Evolutionary conservation across 2,329 filamentous ascomycete species (phyloP).

Genomic region (Whalleya microplaca): DNA sequence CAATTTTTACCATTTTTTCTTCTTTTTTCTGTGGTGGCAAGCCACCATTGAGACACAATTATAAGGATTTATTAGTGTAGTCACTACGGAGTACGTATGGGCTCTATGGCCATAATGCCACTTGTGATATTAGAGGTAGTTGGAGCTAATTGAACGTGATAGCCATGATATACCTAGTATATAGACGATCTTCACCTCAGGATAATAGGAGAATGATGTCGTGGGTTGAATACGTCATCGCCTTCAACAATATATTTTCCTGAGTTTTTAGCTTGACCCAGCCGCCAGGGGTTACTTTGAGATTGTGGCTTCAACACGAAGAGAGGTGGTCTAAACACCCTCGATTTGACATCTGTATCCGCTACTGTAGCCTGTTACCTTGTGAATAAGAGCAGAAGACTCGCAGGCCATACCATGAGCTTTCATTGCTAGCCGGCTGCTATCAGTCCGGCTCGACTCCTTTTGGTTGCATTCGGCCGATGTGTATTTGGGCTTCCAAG

Average conservation of each 20-base stretch:
- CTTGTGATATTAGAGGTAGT: too few species aligned
- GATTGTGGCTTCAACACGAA: slow-evolving; percentile 4
- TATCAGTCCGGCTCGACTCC: not conserved
- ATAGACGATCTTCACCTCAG: not conserved
- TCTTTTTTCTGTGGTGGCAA: too few species aligned
- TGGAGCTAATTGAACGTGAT: not conserved
- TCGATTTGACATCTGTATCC: too few species aligned
- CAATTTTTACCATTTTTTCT: too few species aligned
- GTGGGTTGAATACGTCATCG: slow-evolving; percentile 20
- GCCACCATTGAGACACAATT: too few species aligned
- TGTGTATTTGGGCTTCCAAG: not conserved
- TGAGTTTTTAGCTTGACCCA: slow-evolving; percentile 6
- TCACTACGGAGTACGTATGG: too few species aligned
- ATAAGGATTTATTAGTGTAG: too few species aligned
- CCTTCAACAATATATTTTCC: slow-evolving; percentile 2
- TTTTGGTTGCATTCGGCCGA: not conserved
- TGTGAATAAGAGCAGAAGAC: too few species aligned
- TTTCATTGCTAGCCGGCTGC: not conserved
- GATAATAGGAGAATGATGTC: not conserved
- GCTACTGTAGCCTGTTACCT: not conserved
- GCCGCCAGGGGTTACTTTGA: slow-evolving; percentile 20
- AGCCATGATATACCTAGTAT: not conserved
- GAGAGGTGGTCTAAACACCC: too few species aligned
- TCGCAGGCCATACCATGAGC: not conserved
- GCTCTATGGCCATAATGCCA: too few species aligned